Percentiles rank a stretch among this genome's conserved stretches.
phyloP scores from a whole-genome alignment of 2,329 filamentous ascomycete genomes.

The Fusarium nodosum region DNA sequence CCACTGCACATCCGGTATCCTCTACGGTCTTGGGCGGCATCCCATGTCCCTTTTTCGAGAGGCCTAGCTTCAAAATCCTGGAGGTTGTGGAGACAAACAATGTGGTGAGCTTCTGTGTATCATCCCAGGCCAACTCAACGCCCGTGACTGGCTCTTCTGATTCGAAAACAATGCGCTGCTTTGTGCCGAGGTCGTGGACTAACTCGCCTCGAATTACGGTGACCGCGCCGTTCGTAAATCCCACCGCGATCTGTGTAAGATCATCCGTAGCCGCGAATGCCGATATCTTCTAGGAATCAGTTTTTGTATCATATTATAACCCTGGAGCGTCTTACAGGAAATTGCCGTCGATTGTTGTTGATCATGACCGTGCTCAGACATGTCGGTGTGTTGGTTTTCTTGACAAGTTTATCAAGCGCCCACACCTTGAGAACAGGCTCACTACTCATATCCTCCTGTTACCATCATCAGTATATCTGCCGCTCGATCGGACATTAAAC shows the following conservation, averaged over 20 bases:
- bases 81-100: conserved; percentile 94
- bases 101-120: conserved; percentile 70
- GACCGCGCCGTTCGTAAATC: conserved; percentile 95
- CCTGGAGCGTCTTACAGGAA: conserved; percentile 73
- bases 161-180: conserved; percentile 94
- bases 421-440: conserved; percentile 97
- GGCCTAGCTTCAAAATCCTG: conserved; percentile 85
- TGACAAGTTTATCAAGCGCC: conserved; percentile 93
- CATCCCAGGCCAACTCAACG: conserved; percentile 77
- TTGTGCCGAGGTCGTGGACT: conserved; percentile 93
- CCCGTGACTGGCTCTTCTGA: conserved; percentile 97
- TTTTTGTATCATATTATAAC: fast-evolving
- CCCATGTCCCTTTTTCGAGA: conserved; percentile 90
- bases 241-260: conserved; percentile 91
- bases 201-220: conserved; percentile 94
- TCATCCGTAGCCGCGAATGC: conserved; percentile 90
- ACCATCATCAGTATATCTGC: conserved; percentile 14
- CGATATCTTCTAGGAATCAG: conserved; percentile 71
- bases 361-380: conserved; percentile 89
- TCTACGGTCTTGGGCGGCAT: conserved; percentile 90
- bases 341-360: conserved; percentile 90
- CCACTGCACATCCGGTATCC: conserved; percentile 90
- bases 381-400: conserved; percentile 90
- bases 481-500: background rate
- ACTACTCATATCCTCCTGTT: conserved; percentile 83